Percentiles rank a stretch among this genome's conserved stretches.
Evolutionary conservation across 495 filamentous ascomycete genomes (phyloP).

Genomic region (Neurospora intermedia): DNA sequence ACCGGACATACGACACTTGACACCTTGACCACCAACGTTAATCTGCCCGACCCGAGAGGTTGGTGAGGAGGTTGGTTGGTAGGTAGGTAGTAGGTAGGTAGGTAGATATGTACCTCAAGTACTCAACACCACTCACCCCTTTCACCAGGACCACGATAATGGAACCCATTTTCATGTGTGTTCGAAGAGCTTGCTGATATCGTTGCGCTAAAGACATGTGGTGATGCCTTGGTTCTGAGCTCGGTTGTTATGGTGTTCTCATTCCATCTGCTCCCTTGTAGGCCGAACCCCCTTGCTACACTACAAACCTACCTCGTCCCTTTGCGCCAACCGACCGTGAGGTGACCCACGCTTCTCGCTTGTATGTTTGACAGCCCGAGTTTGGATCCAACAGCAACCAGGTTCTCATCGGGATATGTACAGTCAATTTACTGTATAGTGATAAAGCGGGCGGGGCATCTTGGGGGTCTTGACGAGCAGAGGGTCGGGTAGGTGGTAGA

Average conservation of each 20-base stretch:
- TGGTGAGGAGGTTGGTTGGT: too few relatives aligned
- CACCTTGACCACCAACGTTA: neutral
- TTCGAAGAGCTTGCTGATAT: neutral
- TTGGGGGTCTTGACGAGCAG: neutral
- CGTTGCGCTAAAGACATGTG: neutral
- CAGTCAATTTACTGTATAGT: neutral
- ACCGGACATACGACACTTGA: neutral
- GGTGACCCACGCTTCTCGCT: neutral
- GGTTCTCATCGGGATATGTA: neutral
- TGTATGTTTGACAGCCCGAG: neutral
- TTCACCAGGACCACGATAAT: neutral
- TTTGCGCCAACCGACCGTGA: neutral
- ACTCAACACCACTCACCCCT: neutral
- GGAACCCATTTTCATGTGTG: neutral
- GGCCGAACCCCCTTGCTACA: neutral
- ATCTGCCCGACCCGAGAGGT: neutral
- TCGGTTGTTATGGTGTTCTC: neutral
- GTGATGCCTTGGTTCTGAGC: neutral
- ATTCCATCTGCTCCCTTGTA: neutral
- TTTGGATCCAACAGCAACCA: neutral
- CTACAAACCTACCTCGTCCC: neutral
- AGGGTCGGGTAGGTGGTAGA: neutral
- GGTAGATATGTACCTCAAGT: neutral
- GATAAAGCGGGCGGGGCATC: neutral
- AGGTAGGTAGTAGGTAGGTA: neutral